Conservation (phyloP, 768 basidiomycete species). For the Boletus insuetus region DNA sequence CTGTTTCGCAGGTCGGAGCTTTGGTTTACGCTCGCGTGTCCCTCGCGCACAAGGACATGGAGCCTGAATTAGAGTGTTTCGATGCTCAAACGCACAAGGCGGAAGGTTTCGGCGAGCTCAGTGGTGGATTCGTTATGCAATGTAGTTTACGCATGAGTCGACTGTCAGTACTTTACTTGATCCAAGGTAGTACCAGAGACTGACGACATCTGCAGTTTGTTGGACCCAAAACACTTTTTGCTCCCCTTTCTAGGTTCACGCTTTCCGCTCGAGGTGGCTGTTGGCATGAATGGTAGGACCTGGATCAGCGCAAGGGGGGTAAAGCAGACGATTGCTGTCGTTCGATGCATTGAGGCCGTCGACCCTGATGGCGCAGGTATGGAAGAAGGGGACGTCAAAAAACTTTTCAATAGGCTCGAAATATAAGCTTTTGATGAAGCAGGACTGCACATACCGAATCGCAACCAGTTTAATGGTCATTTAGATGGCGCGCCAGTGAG, state of each 20-base stretch:
- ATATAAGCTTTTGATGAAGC: constrained; percentile 22
- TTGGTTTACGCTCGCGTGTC: constrained; percentile 91
- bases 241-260: constrained; percentile 75
- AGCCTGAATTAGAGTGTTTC: constrained; percentile 96
- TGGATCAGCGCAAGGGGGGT: constrained; percentile 81
- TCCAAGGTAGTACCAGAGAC: not conserved
- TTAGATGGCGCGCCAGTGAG: not conserved
- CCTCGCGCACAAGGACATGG: constrained; percentile 95
- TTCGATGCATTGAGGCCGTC: constrained; percentile 77
- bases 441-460: too few relatives aligned
- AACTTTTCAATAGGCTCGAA: constrained; percentile 49
- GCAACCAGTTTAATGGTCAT: not conserved
- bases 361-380: constrained; percentile 72
- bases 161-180: constrained; percentile 50
- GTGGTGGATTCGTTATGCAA: constrained; percentile 78
- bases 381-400: constrained; percentile 50
- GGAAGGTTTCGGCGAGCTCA: constrained; percentile 91
- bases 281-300: constrained; percentile 89
- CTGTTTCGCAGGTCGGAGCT: constrained; percentile 68
- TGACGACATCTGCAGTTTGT: constrained; percentile 47
- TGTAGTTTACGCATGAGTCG: constrained; percentile 86
- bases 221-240: constrained; percentile 80
- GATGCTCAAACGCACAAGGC: constrained; percentile 90
- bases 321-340: constrained; percentile 69
- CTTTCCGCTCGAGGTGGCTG: constrained; percentile 85